Evolutionary conservation across 257 asterid species (phyloP), one percentile per base, ranked within the genome.

Genomic region (Ophiorrhiza pumila): DNA sequence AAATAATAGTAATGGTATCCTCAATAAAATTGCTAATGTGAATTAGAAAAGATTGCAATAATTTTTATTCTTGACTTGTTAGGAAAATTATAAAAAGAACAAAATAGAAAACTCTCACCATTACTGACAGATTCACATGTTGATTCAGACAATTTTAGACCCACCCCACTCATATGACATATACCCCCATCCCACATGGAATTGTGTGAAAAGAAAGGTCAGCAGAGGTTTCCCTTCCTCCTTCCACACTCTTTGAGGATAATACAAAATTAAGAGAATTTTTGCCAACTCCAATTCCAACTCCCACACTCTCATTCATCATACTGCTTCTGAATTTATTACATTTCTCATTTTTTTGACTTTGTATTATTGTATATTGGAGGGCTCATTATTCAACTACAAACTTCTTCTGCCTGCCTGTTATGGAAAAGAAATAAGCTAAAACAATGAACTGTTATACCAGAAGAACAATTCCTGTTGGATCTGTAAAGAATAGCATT

Each of bases 51-150:
- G n/a, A n/a, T n/a, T n/a, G n/a, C n/a, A n/a, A n/a, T n/a, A n/a
- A n/a, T n/a, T n/a, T n/a, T n/a, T n/a, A n/a, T n/a, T n/a, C n/a
- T n/a, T n/a, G n/a, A n/a, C n/a, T n/a, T n/a, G n/a, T n/a, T n/a
- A n/a, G n/a, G n/a, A n/a, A 18, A 68, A 46, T 46, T 46, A 57
- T 2, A 32, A 53, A 41, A 34, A 71, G 60, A 29, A 47, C 57
- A 49, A 65, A 22, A 50, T 47, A 68, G 58, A 63, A 70, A 55
- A 46, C 67, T 49, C 64, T 31, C 60, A 43, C 76, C 62, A 74
- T 81, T 62, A 82, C 87, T 85, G 96, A 85, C 96, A 86, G 46
- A 61, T 68, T 82, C 91, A 89, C 96, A 87, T 89, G 93, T 71
- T 41, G 67, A 76, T 75, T 79, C 89, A 80, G 87, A 78, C 86